Evolutionary conservation across 2,329 filamentous ascomycete species (phyloP).

Genomic region (Fusarium incarnatum): DNA sequence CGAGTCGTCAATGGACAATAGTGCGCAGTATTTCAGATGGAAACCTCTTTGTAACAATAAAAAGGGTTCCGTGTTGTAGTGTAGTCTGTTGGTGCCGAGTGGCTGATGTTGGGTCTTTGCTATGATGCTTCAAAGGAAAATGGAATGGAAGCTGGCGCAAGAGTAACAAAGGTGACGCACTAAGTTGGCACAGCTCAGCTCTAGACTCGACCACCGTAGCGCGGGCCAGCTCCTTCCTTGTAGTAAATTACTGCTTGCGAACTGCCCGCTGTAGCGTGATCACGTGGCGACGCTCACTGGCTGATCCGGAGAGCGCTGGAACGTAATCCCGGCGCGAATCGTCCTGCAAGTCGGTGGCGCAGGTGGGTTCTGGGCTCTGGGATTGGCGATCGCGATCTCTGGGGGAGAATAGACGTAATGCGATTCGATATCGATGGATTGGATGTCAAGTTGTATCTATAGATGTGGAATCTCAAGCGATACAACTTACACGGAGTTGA

Average conservation of each 20-base stretch:
- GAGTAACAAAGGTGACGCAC: slow-evolving; percentile 42
- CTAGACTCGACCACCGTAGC: slow-evolving; percentile 5
- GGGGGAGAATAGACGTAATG: slow-evolving; percentile 18
- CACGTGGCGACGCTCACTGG: neutral
- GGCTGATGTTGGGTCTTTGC: slow-evolving; percentile 24
- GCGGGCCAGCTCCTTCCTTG: slow-evolving; percentile 37
- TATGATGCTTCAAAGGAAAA: slow-evolving; percentile 6
- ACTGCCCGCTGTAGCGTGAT: slow-evolving; percentile 14
- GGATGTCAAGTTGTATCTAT: neutral
- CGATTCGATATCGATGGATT: neutral
- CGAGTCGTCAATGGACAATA: slow-evolving; percentile 21
- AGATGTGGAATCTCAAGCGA: neutral
- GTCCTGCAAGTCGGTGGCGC: slow-evolving; percentile 12
- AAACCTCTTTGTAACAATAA: neutral
- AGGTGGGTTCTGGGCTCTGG: slow-evolving; percentile 1
- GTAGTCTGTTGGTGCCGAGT: neutral
- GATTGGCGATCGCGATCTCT: slow-evolving; percentile 32
- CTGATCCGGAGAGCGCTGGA: slow-evolving; percentile 14
- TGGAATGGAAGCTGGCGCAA: slow-evolving; percentile 32
- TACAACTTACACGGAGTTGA: neutral
- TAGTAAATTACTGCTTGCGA: slow-evolving; percentile 27
- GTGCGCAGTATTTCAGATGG: neutral
- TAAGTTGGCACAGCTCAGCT: slow-evolving; percentile 37
- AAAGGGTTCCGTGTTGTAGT: neutral
- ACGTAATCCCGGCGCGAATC: slow-evolving; percentile 30